These are phyloP conservation scores for Xanthoconium stramineum DNA, from an alignment of 768 basidiomycete genomes.

Conservation along the genomic window DNA sequence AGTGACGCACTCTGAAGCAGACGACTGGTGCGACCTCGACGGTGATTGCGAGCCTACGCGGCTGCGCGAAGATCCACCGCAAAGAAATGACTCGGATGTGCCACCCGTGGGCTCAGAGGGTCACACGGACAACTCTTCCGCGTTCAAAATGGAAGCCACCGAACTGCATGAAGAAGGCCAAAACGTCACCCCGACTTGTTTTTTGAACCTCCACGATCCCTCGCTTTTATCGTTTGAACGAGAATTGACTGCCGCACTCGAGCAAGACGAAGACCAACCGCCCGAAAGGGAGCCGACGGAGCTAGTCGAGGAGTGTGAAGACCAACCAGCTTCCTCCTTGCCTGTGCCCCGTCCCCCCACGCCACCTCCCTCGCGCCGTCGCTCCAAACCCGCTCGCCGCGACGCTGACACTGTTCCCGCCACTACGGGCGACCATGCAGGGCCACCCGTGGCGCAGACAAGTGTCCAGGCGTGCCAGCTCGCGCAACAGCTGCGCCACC, in stretches of 20 bases:
- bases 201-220: not conserved
- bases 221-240: not conserved
- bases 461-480: not conserved
- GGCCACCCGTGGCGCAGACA: not conserved
- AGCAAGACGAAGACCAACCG: not conserved
- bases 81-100: not conserved
- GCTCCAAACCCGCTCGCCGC: not conserved
- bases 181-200: not conserved
- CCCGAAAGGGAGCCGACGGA: not conserved
- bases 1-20: not conserved
- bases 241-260: not conserved
- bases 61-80: not conserved
- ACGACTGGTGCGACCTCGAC: not conserved
- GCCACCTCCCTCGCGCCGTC: not conserved
- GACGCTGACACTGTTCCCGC: not conserved
- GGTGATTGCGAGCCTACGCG: not conserved
- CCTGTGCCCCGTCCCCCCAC: constrained; percentile 6
- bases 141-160: not conserved
- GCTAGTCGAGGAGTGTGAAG: not conserved
- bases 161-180: not conserved
- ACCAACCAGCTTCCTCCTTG: not conserved
- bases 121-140: not conserved
- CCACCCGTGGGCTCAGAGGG: not conserved
- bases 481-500: not conserved
- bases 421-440: not conserved